Percentiles rank a stretch among this genome's conserved stretches.
Evolutionary conservation across 2,329 filamentous ascomycete genomes (phyloP).

Genomic region (Aspergillus sp.): DNA sequence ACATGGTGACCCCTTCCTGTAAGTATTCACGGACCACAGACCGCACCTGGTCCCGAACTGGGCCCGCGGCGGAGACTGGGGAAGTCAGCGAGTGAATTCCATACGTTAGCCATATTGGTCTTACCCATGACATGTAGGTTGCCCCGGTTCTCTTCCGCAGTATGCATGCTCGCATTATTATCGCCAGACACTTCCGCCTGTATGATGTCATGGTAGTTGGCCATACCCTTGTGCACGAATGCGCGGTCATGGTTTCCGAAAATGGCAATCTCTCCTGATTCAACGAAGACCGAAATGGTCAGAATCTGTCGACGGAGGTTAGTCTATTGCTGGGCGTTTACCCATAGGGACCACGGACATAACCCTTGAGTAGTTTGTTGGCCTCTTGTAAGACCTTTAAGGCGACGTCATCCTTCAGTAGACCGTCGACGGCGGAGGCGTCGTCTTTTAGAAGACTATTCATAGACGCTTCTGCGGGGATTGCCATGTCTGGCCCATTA

Average conservation of each 20-base stretch:
- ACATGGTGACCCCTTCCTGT: neutral
- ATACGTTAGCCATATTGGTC: neutral
- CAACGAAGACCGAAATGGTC: neutral
- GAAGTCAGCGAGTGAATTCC: neutral
- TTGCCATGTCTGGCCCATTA: neutral
- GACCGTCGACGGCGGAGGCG: neutral
- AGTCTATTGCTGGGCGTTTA: neutral
- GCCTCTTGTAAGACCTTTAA: neutral
- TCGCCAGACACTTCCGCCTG: neutral
- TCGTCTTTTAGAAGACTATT: neutral
- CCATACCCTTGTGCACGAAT: neutral
- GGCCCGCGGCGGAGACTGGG: neutral
- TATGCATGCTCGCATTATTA: neutral
- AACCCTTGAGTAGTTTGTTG: neutral
- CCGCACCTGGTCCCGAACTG: neutral
- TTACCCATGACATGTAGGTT: conserved; percentile 1
- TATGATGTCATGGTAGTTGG: neutral
- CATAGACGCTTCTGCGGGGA: neutral
- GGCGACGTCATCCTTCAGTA: neutral
- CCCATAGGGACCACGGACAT: neutral
- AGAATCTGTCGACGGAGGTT: neutral
- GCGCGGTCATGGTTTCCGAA: neutral
- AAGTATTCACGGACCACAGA: neutral
- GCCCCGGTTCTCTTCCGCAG: neutral
- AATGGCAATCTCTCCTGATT: neutral